Conservation (phyloP, 139 green algal species). For the Edaphochlamys debaryana region DNA sequence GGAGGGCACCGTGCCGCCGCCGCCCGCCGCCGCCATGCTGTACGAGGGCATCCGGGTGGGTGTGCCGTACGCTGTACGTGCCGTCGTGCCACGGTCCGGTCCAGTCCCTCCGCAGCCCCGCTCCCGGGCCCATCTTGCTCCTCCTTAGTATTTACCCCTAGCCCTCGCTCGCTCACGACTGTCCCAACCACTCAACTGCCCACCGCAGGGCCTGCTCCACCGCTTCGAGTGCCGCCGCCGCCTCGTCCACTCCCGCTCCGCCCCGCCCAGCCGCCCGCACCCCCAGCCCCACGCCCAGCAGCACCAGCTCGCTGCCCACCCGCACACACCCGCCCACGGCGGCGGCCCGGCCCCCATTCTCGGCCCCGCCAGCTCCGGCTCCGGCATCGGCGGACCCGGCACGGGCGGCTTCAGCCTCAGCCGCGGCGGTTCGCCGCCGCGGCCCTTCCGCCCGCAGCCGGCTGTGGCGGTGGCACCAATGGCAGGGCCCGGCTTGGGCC, state of each 20-base stretch:
- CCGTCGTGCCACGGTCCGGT: not conserved
- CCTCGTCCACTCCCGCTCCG: conserved; percentile 25
- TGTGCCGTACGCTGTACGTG: not conserved
- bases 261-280: too few relatives aligned
- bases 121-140: not conserved
- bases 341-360: too few relatives aligned
- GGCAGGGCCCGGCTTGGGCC: too few relatives aligned
- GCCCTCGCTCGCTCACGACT: not conserved
- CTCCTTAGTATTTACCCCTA: not conserved
- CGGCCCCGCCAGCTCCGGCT: too few relatives aligned
- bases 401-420: too few relatives aligned
- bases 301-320: too few relatives aligned
- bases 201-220: conserved; percentile 21
- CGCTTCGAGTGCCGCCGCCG: conserved; percentile 26
- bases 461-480: too few relatives aligned
- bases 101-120: not conserved
- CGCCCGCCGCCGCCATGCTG: conserved; percentile 65
- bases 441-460: too few relatives aligned
- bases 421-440: too few relatives aligned
- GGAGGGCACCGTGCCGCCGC: conserved; percentile 51
- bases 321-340: too few relatives aligned
- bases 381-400: too few relatives aligned
- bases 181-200: not conserved
- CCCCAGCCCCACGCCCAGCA: too few relatives aligned
- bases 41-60: conserved; percentile 60